Evolutionary conservation across 768 basidiomycete species (phyloP).

Genomic region (Coprinopsis marcescibilis): DNA sequence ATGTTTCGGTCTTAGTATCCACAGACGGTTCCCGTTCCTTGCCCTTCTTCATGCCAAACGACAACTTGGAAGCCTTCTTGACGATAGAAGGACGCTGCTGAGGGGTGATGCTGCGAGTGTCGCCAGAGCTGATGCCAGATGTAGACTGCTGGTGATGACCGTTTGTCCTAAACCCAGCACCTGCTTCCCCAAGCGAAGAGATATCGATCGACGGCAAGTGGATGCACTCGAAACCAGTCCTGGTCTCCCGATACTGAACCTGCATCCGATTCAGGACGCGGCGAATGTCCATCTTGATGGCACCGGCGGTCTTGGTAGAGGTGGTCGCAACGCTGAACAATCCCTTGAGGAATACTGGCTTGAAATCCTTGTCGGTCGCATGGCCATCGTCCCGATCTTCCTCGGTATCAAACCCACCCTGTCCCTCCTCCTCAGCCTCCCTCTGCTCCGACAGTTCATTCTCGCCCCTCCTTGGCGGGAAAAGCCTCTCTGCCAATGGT

Average conservation of each 20-base stretch:
- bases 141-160: conserved; percentile 37
- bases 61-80: conserved; percentile 75
- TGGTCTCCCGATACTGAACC: conserved; percentile 88
- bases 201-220: conserved; percentile 93
- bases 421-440: conserved; percentile 35
- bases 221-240: conserved; percentile 92
- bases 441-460: conserved; percentile 41
- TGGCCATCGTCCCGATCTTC: conserved; percentile 47
- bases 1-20: conserved; percentile 28
- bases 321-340: conserved; percentile 97
- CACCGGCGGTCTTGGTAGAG: conserved; percentile 76
- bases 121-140: no score
- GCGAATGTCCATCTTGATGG: conserved; percentile 79
- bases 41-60: conserved; percentile 62
- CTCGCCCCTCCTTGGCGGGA: conserved; percentile 38
- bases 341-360: conserved; percentile 94
- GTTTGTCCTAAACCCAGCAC: conserved; percentile 16
- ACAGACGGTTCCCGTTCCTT: conserved; percentile 42
- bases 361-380: conserved; percentile 67
- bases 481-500: conserved; percentile 41
- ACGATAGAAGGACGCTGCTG: conserved; percentile 48
- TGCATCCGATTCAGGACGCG: conserved; percentile 91
- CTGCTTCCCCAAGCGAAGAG: conserved; percentile 52
- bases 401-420: conserved; percentile 26
- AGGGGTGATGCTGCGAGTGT: conserved; percentile 33